A percentile compares a stretch with the other conserved stretches of the same genome.
phyloP scores from a whole-genome alignment of 2,329 filamentous ascomycete genomes.

The Graphilbum ipis-grandicollis region DNA sequence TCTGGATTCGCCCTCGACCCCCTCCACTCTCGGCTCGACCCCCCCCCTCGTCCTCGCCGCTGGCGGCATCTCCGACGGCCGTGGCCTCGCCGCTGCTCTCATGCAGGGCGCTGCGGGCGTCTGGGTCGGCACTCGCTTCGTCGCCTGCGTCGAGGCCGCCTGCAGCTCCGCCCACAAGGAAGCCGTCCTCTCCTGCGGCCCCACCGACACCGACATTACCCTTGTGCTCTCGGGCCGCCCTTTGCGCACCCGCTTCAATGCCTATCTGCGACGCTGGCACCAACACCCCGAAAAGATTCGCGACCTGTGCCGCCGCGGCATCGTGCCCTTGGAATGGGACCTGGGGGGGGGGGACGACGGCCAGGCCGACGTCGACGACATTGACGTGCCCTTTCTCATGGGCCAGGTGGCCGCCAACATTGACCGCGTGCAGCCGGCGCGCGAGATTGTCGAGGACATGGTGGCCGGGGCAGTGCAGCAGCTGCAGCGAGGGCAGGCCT shows the following conservation, averaged over 20 bases:
- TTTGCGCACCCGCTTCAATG: conserved; percentile 63
- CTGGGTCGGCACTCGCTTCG: conserved; percentile 90
- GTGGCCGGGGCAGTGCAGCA: conserved; percentile 56
- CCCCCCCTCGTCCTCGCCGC: conserved; percentile 68
- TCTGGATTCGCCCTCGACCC: too few relatives aligned
- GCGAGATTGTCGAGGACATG: conserved; percentile 80
- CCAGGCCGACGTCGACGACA: conserved; percentile 24
- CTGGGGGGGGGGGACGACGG: conserved; percentile 31
- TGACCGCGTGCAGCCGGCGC: conserved; percentile 60
- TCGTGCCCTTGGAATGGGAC: conserved; percentile 71
- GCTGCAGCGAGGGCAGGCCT: conserved; percentile 43
- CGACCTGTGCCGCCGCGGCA: conserved; percentile 55
- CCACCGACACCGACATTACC: conserved; percentile 66
- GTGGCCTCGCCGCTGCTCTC: conserved; percentile 61
- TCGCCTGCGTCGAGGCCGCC: conserved; percentile 65
- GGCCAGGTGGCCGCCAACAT: conserved; percentile 79
- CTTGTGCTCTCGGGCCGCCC: conserved; percentile 71
- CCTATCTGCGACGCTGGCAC: conserved; percentile 74
- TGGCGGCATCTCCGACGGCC: conserved; percentile 71
- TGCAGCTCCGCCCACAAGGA: conserved; percentile 72
- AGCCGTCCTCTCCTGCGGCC: conserved; percentile 62
- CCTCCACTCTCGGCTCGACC: too few relatives aligned
- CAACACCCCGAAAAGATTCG: conserved; percentile 55
- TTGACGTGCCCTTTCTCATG: conserved; percentile 84
- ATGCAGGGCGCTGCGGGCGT: conserved; percentile 81